Conservation (phyloP, 768 basidiomycete genomes). For the Mycena venus region DNA sequence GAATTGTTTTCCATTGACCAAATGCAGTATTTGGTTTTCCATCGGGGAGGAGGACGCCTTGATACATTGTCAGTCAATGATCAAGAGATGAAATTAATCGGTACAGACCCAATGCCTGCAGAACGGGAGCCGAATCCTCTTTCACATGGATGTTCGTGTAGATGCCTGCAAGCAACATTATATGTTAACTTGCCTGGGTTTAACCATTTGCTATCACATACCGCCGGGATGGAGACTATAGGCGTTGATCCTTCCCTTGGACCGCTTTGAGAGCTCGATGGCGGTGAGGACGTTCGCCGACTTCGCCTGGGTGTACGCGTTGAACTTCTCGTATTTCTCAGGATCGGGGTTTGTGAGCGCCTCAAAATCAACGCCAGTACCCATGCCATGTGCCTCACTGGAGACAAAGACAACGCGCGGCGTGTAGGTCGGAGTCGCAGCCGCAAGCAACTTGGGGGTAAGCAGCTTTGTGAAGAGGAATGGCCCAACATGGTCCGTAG, state of each 20-base stretch:
- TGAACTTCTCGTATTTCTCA: background rate
- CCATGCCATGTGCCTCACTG: background rate
- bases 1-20: background rate
- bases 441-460: background rate
- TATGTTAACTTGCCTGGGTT: background rate
- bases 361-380: slow-evolving; percentile 1
- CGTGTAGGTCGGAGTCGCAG: background rate
- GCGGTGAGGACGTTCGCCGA: slow-evolving; percentile 5
- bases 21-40: background rate
- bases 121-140: background rate
- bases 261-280: slow-evolving; percentile 1
- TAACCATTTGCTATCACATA: background rate
- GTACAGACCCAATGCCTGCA: background rate
- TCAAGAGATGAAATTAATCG: background rate
- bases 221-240: slow-evolving; percentile 9
- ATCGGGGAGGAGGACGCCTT: background rate
- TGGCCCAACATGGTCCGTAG: background rate
- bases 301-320: background rate
- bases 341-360: background rate
- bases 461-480: slow-evolving; percentile 21
- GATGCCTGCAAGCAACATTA: background rate
- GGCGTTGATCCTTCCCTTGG: slow-evolving; percentile 1
- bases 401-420: slow-evolving; percentile 16
- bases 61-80: background rate
- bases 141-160: background rate